Evolutionary conservation across 495 filamentous ascomycete species (phyloP).

Genomic region (Copromyces sp.): DNA sequence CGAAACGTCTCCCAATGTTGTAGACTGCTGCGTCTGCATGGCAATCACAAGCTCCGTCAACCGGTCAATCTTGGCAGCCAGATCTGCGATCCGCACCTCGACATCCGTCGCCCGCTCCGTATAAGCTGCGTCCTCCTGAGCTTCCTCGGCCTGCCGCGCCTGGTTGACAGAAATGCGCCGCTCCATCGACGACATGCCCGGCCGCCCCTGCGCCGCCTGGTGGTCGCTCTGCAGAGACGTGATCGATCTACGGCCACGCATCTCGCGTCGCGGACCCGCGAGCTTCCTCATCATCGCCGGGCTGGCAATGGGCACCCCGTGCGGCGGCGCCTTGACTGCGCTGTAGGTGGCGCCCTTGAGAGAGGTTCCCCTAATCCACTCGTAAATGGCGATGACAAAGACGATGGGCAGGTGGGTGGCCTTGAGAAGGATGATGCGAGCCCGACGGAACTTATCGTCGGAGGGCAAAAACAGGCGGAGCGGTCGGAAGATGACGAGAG

Average conservation of each 20-base stretch:
- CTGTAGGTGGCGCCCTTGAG: constrained; percentile 26
- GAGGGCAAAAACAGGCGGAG: constrained; percentile 66
- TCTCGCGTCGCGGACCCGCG: background rate
- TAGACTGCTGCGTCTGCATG: constrained; percentile 23
- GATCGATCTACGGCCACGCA: constrained; percentile 2
- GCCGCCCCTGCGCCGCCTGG: background rate
- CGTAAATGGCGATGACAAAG: constrained; percentile 38
- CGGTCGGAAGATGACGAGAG: constrained; percentile 73
- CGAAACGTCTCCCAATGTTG: constrained; percentile 14
- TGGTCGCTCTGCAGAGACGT: constrained; percentile 7
- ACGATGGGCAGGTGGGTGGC: constrained; percentile 47
- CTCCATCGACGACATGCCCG: background rate
- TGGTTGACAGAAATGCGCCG: background rate
- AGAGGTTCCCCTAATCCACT: constrained; percentile 28
- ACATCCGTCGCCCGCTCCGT: constrained; percentile 25
- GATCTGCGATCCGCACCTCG: constrained; percentile 34
- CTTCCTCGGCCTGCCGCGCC: constrained; percentile 11
- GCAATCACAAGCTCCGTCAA: constrained; percentile 33
- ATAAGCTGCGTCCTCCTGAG: constrained; percentile 19
- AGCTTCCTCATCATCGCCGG: constrained; percentile 9
- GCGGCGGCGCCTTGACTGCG: constrained; percentile 18
- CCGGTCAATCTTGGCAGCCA: constrained; percentile 38
- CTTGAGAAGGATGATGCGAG: constrained; percentile 70
- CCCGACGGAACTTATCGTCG: constrained; percentile 52
- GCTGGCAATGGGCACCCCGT: constrained; percentile 5